These are phyloP conservation scores for Suillus weaverae DNA, from an alignment of 768 basidiomycete species.

Conservation along the genomic window DNA sequence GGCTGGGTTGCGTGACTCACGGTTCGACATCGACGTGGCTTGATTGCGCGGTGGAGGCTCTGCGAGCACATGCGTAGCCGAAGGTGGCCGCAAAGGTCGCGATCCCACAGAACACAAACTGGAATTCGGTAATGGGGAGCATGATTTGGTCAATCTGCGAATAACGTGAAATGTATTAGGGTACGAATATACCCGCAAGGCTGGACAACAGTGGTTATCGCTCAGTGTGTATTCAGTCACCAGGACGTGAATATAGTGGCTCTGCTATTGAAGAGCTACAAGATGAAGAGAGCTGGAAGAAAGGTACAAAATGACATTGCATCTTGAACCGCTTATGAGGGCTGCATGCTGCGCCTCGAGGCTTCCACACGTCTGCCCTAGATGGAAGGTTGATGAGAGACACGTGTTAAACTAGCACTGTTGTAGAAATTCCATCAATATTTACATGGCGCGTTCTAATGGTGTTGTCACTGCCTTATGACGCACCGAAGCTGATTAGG, in stretches of 20 bases:
- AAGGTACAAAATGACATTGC: slow-evolving; percentile 12
- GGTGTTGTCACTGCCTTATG: slow-evolving; percentile 6
- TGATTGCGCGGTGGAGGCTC: slow-evolving; percentile 25
- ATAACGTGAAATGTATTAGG: background rate
- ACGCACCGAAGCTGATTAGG: slow-evolving; percentile 2
- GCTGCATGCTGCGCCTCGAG: slow-evolving; percentile 31
- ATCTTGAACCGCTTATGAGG: slow-evolving; percentile 32
- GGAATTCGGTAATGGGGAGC: slow-evolving; percentile 54
- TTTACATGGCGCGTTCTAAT: background rate
- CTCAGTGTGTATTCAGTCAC: slow-evolving; percentile 1
- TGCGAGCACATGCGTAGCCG: slow-evolving; percentile 56
- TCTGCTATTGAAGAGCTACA: slow-evolving; percentile 9
- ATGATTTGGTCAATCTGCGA: slow-evolving; percentile 26
- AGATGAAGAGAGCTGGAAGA: slow-evolving; percentile 22
- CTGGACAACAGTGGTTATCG: background rate
- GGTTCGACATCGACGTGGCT: slow-evolving; percentile 21
- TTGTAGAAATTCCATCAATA: slow-evolving; percentile 1
- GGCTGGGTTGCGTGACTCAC: slow-evolving; percentile 34
- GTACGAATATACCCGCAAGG: background rate
- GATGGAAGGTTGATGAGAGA: slow-evolving; percentile 14
- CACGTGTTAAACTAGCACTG: slow-evolving; percentile 23
- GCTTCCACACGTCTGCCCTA: slow-evolving; percentile 24
- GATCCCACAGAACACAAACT: slow-evolving; percentile 54
- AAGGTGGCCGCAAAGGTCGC: slow-evolving; percentile 62
- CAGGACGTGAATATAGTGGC: slow-evolving; percentile 3